phyloP scores from a whole-genome alignment of 345 rosid genomes.

The Corchorus capsularis region DNA sequence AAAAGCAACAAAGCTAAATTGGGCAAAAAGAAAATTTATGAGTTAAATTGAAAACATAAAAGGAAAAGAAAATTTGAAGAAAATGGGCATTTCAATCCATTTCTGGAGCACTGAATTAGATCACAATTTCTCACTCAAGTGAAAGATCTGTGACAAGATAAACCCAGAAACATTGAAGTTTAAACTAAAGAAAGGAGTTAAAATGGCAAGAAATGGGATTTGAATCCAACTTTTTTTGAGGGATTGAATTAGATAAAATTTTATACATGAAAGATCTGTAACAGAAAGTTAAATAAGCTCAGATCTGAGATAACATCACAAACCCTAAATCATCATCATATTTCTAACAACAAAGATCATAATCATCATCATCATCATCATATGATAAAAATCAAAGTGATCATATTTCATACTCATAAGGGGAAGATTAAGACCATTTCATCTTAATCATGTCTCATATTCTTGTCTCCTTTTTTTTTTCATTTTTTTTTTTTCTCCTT shows the following conservation, averaged over 20 bases:
- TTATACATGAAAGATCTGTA: constrained; percentile 15
- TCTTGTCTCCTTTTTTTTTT: constrained; percentile 1
- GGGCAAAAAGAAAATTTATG: neutral
- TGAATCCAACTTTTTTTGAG: neutral
- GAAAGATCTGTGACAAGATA: neutral
- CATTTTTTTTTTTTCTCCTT: neutral
- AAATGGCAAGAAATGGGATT: neutral
- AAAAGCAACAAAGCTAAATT: neutral
- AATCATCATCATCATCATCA: constrained; percentile 1
- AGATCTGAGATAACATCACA: constrained; percentile 22
- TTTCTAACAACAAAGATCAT: constrained; percentile 15
- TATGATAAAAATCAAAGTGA: constrained; percentile 18
- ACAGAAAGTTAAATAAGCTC: constrained; percentile 10
- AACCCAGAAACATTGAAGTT: neutral
- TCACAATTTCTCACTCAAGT: neutral
- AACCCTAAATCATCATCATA: constrained; percentile 24
- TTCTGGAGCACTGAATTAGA: neutral
- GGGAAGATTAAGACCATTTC: constrained; percentile 20
- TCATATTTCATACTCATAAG: constrained; percentile 21
- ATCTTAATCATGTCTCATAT: constrained; percentile 29
- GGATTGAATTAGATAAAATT: neutral
- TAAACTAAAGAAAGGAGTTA: neutral
- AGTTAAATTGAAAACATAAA: neutral
- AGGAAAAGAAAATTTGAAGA: no score
- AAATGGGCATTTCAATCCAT: neutral